Evolutionary conservation across 768 basidiomycete genomes (phyloP), one percentile per base, ranked within the genome.

Genomic region (Coprinellus micaceus): DNA sequence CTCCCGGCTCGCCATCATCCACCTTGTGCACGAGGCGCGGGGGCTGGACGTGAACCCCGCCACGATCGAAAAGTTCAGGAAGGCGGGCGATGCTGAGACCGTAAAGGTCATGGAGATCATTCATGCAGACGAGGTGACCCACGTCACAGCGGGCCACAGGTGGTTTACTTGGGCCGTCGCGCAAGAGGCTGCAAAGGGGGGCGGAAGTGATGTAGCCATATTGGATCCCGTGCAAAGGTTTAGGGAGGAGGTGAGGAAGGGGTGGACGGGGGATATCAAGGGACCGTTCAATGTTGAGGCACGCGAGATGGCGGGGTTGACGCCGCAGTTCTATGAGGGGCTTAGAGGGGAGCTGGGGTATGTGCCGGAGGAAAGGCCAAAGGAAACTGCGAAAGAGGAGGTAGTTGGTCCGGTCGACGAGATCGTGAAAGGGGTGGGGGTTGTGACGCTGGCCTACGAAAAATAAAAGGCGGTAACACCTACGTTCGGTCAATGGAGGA

Each of bases 201-300:
- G 50, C 12, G 52, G 13, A n/a, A 46, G 21, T 37, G 58, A 54
- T 12, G 54, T 53, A 36, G 54, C 43, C 19, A 61, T 48, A 28
- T 60, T 74, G 7, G 86, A 91, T 62, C 86, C 88, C 2, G 76
- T 91, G 2, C 60, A 62, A 54, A 78, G 83, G 19, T 94, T 92
- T 67, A 73, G 90, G 41, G 79, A 80, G 30, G 86, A 91, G 62
- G 90, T 94, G 24, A 75, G 72, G 56, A 72, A 66, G 41, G 85
- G 87, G 9, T 92, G 89, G 80, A 73, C 78, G 36, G 90, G 91
- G 0, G 83, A 84, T 48, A 74, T 89, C 24, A 86, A 85, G 64
- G 90, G 90, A 0, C 90, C 90, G n/a, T 94, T 92, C 68, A 92
- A 92, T 71, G 79, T 78, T 1, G 81, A 79, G 39, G 90, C 86